Evolutionary conservation across 1,284 basidiomycete genomes (phyloP), one percentile per base, ranked within the genome.

Genomic region (Tylopilus sp.): DNA sequence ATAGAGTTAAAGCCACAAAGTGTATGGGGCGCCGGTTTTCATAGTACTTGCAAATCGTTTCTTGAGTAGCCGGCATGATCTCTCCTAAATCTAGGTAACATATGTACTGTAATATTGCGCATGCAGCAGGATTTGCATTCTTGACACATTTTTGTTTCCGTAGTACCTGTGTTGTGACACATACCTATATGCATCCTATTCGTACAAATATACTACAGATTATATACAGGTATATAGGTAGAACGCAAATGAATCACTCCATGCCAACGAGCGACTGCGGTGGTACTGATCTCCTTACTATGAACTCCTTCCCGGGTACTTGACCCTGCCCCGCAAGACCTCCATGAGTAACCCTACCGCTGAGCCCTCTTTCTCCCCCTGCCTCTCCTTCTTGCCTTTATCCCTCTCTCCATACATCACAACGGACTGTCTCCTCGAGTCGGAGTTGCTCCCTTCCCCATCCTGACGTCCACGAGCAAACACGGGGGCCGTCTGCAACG

Each of bases 401-500:
- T 72, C 69, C 16, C 58, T 77, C 19, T 72, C 77, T n/a, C 60
- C 73, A 0, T 66, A 64, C 12, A 66, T n/a, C 2, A 67, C 49
- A 26, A 63, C 61, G 56, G 75, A 73, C 47, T 75, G 67, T 67
- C 66, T 67, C 70, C 65, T 62, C 62, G n/a, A n/a, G n/a, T 69
- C 69, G 15, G 62, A 36, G 18, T 12, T 64, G 19, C 57, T 64
- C 24, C 61, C 62, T 26, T 76, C 65, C 36, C 32, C 16, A 29
- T 68, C 64, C 52, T 67, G 66, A 5, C 76, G 68, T 2, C 87
- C 85, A 19, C 87, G 84, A 29, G 90, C 84, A 54, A 89, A 91
- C 13, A 94, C 91, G n/a, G 86, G 87, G 41, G 87, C 88, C 47
- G 89, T 88, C 70, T 93, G 91, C 74, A 94, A 69, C 47, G 89